Conservation (phyloP, 164 flowering plant genomes). For the Magnolia kwangsiensis region DNA sequence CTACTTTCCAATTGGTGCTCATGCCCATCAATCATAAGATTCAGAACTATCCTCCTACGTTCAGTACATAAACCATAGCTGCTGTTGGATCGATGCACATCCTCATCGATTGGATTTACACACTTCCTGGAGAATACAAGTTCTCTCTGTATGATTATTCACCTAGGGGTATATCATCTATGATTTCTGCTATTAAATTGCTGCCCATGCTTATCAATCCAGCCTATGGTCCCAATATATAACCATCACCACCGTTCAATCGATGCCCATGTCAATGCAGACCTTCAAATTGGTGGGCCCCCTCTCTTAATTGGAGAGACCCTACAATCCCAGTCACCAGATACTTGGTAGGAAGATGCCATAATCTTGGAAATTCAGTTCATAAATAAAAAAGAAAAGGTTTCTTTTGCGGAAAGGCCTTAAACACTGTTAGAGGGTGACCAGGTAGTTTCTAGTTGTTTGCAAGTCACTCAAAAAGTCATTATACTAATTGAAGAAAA, state of each 20-base stretch:
- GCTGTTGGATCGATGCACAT: too few relatives aligned
- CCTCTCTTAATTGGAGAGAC: not conserved
- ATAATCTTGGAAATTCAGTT: not conserved
- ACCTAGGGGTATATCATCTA: not conserved
- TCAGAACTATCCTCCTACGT: too few relatives aligned
- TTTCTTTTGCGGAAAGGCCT: too few relatives aligned
- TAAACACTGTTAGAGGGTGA: too few relatives aligned
- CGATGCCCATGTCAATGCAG: not conserved
- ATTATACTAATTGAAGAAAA: too few relatives aligned
- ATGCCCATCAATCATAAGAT: not conserved
- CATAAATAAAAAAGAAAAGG: not conserved
- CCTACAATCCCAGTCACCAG: not conserved
- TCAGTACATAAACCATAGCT: too few relatives aligned
- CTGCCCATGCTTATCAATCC: not conserved
- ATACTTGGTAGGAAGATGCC: not conserved
- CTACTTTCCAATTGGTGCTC: not conserved
- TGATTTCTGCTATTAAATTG: not conserved
- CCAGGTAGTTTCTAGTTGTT: too few relatives aligned
- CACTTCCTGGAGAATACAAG: not conserved
- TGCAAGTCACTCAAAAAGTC: too few relatives aligned
- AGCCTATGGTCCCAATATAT: not conserved
- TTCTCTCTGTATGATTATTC: not conserved
- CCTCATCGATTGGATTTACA: not conserved
- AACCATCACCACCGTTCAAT: not conserved
- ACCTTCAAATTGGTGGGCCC: not conserved